Evolutionary conservation across 495 filamentous ascomycete genomes (phyloP).

Genomic region (Penicillium subrubescens): DNA sequence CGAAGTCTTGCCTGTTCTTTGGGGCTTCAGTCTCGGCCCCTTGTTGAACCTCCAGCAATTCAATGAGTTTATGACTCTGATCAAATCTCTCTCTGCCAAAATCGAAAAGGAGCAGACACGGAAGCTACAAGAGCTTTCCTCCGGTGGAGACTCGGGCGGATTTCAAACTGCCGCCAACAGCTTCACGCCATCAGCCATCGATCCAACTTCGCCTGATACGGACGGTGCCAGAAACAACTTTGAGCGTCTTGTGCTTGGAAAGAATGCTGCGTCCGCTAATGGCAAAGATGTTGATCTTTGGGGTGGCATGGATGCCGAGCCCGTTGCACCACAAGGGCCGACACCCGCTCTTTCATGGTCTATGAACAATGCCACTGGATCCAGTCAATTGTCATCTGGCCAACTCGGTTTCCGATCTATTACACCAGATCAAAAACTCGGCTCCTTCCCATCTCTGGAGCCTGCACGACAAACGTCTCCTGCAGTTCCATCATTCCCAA

Average conservation of each 20-base stretch:
- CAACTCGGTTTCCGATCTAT: constrained; percentile 47
- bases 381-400: constrained; percentile 14
- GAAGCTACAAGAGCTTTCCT: constrained; percentile 81
- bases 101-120: constrained; percentile 86
- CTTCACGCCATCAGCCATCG: constrained; percentile 28
- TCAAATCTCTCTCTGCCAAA: constrained; percentile 73
- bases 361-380: constrained; percentile 25
- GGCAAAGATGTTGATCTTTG: constrained; percentile 41
- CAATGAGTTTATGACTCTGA: constrained; percentile 80
- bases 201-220: constrained; percentile 28
- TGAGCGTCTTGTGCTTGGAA: constrained; percentile 82
- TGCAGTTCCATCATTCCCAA: constrained; percentile 29
- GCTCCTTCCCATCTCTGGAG: constrained; percentile 51
- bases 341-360: constrained; percentile 54
- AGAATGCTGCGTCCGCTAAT: constrained; percentile 27
- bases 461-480: constrained; percentile 41
- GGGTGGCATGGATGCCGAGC: constrained; percentile 39
- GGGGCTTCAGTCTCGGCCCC: constrained; percentile 90
- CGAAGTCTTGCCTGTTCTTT: constrained; percentile 85
- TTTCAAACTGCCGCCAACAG: constrained; percentile 36
- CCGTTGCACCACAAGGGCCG: constrained; percentile 26
- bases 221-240: constrained; percentile 69
- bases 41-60: constrained; percentile 86
- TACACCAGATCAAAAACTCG: constrained; percentile 55
- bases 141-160: constrained; percentile 45